Conservation (phyloP, 805 yeast species). For the Wickerhamomyces chambardii region DNA sequence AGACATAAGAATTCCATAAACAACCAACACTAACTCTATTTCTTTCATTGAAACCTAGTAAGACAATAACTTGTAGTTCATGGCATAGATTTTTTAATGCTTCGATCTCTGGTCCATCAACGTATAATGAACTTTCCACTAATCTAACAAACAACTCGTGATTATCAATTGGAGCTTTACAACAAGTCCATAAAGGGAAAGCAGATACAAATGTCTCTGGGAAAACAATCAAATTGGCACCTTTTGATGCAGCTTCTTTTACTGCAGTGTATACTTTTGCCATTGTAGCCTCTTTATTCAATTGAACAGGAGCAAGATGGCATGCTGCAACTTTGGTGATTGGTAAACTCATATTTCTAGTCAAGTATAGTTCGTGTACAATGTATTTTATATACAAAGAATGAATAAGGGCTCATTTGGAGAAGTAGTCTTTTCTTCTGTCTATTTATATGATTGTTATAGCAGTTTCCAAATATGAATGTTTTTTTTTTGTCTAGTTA, state of each 20-base stretch:
- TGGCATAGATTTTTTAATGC: conserved; percentile 6
- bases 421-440: too few species aligned
- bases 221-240: conserved; percentile 13
- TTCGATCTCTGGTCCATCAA: conserved; percentile 17
- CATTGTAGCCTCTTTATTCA: conserved; percentile 13
- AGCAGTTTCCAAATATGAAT: too few species aligned
- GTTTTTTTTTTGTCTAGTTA: too few species aligned
- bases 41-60: conserved; percentile 15
- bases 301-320: conserved; percentile 13
- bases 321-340: conserved; percentile 16
- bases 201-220: conserved; percentile 15
- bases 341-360: conserved; percentile 11
- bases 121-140: conserved; percentile 13
- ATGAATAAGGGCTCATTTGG: too few species aligned
- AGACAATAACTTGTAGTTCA: conserved; percentile 11
- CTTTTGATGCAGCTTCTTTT: conserved; percentile 12
- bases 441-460: too few species aligned
- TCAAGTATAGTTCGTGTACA: too few species aligned
- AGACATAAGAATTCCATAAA: conserved; percentile 16
- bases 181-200: conserved; percentile 15
- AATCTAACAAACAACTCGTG: conserved; percentile 12
- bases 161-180: conserved; percentile 17
- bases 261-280: conserved; percentile 10
- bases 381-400: too few species aligned
- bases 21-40: conserved; percentile 15